Conservation (phyloP, 352 stramenopile species). For the Globisporangium alternatum region DNA sequence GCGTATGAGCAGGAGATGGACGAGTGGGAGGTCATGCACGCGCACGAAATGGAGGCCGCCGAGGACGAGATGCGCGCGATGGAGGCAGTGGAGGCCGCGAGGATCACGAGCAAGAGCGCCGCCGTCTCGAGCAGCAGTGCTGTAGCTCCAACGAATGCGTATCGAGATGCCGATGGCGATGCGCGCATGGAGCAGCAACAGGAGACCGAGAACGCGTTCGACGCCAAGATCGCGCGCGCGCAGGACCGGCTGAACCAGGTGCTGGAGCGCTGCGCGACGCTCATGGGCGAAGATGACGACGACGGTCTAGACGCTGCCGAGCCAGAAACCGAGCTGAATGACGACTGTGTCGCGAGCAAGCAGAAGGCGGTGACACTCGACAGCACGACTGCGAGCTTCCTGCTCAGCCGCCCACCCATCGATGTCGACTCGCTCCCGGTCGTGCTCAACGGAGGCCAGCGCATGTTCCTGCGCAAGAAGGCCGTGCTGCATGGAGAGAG, state of each 20-base stretch:
- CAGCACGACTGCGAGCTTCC: conserved; percentile 32
- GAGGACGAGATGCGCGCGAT: conserved; percentile 63
- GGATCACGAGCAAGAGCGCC: conserved; percentile 9
- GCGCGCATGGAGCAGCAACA: not conserved
- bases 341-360: conserved; percentile 26
- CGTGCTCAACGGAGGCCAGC: conserved; percentile 44
- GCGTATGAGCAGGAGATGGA: conserved; percentile 78
- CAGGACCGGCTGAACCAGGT: conserved; percentile 51
- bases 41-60: conserved; percentile 73
- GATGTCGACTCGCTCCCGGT: conserved; percentile 63
- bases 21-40: conserved; percentile 85
- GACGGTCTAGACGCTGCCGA: conserved; percentile 22
- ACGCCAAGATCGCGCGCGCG: conserved; percentile 32
- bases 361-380: conserved; percentile 32
- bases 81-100: conserved; percentile 41
- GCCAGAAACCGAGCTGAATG: conserved; percentile 27
- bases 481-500: conserved; percentile 5
- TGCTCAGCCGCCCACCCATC: conserved; percentile 59
- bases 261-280: conserved; percentile 55
- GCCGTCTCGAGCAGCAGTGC: conserved; percentile 5
- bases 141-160: not conserved
- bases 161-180: not conserved
- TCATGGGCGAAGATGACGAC: conserved; percentile 56
- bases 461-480: conserved; percentile 71
- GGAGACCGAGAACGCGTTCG: conserved; percentile 12